Percentiles rank a stretch among this genome's conserved stretches.
phyloP scores from a whole-genome alignment of 2,329 filamentous ascomycete genomes.

The Penicillium sp. region DNA sequence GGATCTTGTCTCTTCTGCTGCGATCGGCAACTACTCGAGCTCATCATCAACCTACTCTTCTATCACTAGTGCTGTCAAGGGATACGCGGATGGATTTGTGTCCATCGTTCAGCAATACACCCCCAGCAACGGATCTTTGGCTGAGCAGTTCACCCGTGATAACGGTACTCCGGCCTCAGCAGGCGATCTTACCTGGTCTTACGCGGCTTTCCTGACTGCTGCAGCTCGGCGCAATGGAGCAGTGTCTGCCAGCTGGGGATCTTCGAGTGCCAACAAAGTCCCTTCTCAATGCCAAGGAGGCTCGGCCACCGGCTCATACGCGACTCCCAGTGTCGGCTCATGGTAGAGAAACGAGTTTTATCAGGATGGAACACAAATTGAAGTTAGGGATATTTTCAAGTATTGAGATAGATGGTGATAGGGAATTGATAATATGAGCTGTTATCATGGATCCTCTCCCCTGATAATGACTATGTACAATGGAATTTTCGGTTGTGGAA shows the following conservation, averaged over 20 bases:
- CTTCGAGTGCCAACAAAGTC: conserved; percentile 11
- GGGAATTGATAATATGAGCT: neutral
- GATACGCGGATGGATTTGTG: conserved; percentile 62
- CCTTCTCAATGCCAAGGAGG: conserved; percentile 15
- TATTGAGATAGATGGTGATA: neutral
- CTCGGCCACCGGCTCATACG: conserved; percentile 14
- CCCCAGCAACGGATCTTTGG: conserved; percentile 29
- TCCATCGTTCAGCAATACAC: conserved; percentile 40
- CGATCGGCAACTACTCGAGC: conserved; percentile 65
- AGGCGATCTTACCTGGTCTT: conserved; percentile 46
- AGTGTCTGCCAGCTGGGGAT: conserved; percentile 14
- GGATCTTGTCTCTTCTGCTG: conserved; percentile 60
- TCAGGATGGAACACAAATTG: neutral
- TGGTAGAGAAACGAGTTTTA: conserved; percentile 1
- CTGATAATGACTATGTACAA: neutral
- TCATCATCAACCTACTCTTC: conserved; percentile 44
- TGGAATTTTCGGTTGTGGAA: neutral
- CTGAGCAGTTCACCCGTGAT: conserved; percentile 41
- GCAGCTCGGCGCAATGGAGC: conserved; percentile 7
- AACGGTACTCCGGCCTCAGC: conserved; percentile 41
- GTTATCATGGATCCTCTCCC: neutral
- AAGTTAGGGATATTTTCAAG: neutral
- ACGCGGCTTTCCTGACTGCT: conserved; percentile 42
- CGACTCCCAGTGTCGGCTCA: conserved; percentile 7
- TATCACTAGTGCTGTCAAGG: conserved; percentile 61